Percentiles rank a stretch among this genome's conserved stretches.
phyloP scores from a whole-genome alignment of 2,329 filamentous ascomycete genomes.

The Xylariaceae sp. region DNA sequence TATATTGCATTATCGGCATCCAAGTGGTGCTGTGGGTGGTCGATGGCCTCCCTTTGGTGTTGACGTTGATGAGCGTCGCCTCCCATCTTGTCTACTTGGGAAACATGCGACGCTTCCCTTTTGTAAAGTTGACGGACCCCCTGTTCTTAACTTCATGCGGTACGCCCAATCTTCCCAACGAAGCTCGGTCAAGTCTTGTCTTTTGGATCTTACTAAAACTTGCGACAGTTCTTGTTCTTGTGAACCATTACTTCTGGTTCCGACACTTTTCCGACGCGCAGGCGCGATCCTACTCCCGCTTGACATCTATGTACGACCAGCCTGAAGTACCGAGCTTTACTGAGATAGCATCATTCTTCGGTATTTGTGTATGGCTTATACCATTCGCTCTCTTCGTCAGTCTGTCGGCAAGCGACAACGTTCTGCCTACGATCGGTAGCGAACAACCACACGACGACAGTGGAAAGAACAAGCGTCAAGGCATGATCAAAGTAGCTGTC shows the following conservation, averaged over 20 bases:
- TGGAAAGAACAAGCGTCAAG: conserved; percentile 51
- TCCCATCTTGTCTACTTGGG: conserved; percentile 83
- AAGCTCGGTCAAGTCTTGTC: neutral
- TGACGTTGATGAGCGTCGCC: conserved; percentile 68
- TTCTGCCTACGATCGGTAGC: conserved; percentile 84
- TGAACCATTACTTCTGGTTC: conserved; percentile 97
- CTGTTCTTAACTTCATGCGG: conserved; percentile 79
- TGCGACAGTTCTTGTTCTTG: conserved; percentile 65
- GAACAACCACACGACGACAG: conserved; percentile 50
- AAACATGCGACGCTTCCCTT: conserved; percentile 69
- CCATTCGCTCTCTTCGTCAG: conserved; percentile 95
- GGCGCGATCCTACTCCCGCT: conserved; percentile 50
- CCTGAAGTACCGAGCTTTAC: conserved; percentile 73
- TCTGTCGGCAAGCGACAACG: conserved; percentile 88
- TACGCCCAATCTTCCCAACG: conserved; percentile 39
- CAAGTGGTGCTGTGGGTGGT: conserved; percentile 72
- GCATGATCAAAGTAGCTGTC: conserved; percentile 62
- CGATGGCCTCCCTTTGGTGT: conserved; percentile 76
- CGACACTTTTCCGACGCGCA: conserved; percentile 73
- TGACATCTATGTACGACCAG: conserved; percentile 58
- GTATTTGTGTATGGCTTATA: conserved; percentile 92
- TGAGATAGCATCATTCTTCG: conserved; percentile 94
- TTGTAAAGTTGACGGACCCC: conserved; percentile 83
- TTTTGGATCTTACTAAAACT: conserved; percentile 20
- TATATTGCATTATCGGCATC: conserved; percentile 71